Evolutionary conservation across 768 basidiomycete species (phyloP).

Genomic region (Leucocoprinus sp.): DNA sequence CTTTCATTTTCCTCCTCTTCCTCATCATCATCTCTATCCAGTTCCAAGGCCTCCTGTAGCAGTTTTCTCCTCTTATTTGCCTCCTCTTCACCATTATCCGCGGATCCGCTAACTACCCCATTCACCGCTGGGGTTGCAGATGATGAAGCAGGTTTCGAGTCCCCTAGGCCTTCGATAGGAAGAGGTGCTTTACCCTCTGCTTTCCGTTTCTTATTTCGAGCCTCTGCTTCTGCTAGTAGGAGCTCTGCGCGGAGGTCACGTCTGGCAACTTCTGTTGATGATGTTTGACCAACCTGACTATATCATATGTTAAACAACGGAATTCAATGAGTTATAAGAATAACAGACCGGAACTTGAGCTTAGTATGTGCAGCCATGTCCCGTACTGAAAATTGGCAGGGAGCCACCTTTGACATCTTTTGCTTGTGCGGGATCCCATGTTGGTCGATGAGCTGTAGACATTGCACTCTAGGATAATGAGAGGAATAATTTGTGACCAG

Average conservation of each 20-base stretch:
- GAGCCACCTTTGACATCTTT: constrained; percentile 89
- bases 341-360: constrained; percentile 98
- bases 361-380: constrained; percentile 96
- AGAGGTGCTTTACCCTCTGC: constrained; percentile 64
- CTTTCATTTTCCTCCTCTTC: constrained; percentile 37
- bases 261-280: constrained; percentile 63
- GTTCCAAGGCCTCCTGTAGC: constrained; percentile 74
- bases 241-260: constrained; percentile 81
- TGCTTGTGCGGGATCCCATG: constrained; percentile 97
- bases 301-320: too few species aligned
- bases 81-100: constrained; percentile 38
- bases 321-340: too few species aligned
- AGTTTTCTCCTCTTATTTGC: constrained; percentile 79
- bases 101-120: not conserved
- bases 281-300: constrained; percentile 88
- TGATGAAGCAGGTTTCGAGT: too few species aligned
- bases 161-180: constrained; percentile 31
- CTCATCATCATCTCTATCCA: constrained; percentile 88
- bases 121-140: not conserved
- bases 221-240: constrained; percentile 78
- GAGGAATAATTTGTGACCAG: too few species aligned
- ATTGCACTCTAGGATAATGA: too few species aligned
- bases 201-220: constrained; percentile 85
- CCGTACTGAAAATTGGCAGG: constrained; percentile 83
- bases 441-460: constrained; percentile 91